Evolutionary conservation across 345 rosid genomes (phyloP), one percentile per base, ranked within the genome.

Genomic region (Brassica juncea): DNA sequence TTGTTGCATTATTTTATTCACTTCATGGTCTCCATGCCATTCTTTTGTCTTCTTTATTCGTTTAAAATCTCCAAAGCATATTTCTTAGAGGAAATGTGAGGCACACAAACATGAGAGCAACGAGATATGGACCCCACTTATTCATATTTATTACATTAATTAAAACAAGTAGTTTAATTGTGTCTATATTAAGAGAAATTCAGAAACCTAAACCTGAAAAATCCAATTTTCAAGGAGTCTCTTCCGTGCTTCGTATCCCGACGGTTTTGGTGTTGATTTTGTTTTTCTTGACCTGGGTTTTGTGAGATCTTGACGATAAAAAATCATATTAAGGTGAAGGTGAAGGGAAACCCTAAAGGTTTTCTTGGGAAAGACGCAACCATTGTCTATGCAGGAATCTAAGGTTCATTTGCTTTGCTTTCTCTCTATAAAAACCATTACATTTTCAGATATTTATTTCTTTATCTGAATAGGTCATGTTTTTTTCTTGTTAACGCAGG

Each of bases 21-120:
- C 76, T 80, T 80, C 83, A 80, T 80, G 83, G 80, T 57, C 79
- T 75, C 80, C 83, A 80, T 80, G 83, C 75, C 21, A 74, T 14
- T 19, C 65, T 19, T 73, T 47, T 25, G 4, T 47, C 30, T 65
- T 37, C 71, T 11, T 68, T 68, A 69, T 77, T 10, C 31, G 68
- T 57, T 66, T 27, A 2, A 75, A 37, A 52, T 59, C 68, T 47
- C 74, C 27, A n/a, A 77, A 5, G 35, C 65, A 71, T n/a, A 23
- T 14, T 62, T 16, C 16, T 73, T 21, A 69, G 71, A 74, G 61
- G 59, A 61, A 28, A 80, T 70, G 76, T 74, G 83, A 80, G 79
- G 75, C 54, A 74, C 79, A 80, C 82, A 74, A 74, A 79, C 78
- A 79, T 73, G 78, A 30, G 30, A 58, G 23, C 42, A 58, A 66